Evolutionary conservation across 2,329 filamentous ascomycete species (phyloP), one percentile per base, ranked within the genome.

Genomic region (Hirsutella minnesotensis): DNA sequence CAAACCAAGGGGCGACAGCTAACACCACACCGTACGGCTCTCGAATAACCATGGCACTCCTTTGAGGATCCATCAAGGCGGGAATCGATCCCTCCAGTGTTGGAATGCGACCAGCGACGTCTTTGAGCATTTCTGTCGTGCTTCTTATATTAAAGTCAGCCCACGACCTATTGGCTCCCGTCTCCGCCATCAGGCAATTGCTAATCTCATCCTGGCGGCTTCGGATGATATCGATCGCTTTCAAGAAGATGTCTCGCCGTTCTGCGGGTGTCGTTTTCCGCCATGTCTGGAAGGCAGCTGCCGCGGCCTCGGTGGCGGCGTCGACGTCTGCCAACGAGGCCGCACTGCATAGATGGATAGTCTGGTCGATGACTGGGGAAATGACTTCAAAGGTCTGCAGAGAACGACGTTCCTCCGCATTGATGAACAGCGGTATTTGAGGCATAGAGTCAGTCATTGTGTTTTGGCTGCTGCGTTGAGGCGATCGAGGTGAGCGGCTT

Each of bases 21-120:
- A 94, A 65, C 15, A 89, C 71, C 8, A 92, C 86, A 2, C 87
- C 87, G 52, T 77, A 87, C 0, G 87, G 86, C 61, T 89, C 83
- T 56, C 79, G 81, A 49, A 81, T 62, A 4, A 94, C 64, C 50
- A 92, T 66, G 0, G 79, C 84, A 19, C 47, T 67, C 21, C 55
- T 51, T 24, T 51, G 47, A 3, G 59, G 51, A 27, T 62, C 56
- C 27, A 45, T 46, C 3, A 57, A 52, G 9, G 51, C 38, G 9
- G 68, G 62, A 22, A 68, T 60, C 7, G 54, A 57, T 5, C 64
- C 68, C 44, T 58, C 52, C 9, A 69, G 40, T 10, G 59, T 57
- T 10, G 55, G 50, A 19, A 72, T 61, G 13, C 66, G 59, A 3
- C 66, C 67, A 1, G 67, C 69, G 22, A 67, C 55, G 43, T 72